These are phyloP conservation scores for Luvunga scandens DNA, from an alignment of 345 rosid species.

Conservation along the genomic window DNA sequence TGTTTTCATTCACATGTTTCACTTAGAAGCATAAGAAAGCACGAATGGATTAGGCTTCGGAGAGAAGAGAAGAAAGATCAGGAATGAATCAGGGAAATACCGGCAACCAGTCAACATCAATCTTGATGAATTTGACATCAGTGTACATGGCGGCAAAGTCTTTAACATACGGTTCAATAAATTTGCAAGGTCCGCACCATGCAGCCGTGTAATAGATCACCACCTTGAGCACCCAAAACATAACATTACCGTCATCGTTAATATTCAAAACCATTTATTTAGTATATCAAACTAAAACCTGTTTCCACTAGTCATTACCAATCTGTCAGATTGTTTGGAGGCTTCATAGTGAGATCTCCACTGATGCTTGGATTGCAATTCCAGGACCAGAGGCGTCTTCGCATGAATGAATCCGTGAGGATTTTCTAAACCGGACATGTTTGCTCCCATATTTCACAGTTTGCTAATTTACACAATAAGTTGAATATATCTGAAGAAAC, in stretches of 20 bases:
- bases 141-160: slow-evolving; percentile 54
- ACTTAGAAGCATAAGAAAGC: background rate
- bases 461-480: background rate
- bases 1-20: slow-evolving; percentile 19
- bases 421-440: background rate
- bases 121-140: slow-evolving; percentile 64
- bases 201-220: slow-evolving; percentile 72
- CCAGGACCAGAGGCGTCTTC: slow-evolving; percentile 25
- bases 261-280: background rate
- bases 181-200: slow-evolving; percentile 81
- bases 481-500: background rate
- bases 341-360: slow-evolving; percentile 60
- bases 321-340: slow-evolving; percentile 51
- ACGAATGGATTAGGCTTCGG: no score
- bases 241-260: background rate
- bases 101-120: slow-evolving; percentile 59
- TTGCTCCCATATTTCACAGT: slow-evolving; percentile 25
- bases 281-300: background rate
- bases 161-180: slow-evolving; percentile 48
- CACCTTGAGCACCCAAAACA: slow-evolving; percentile 33
- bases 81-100: slow-evolving; percentile 27
- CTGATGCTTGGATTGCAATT: slow-evolving; percentile 46
- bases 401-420: background rate
- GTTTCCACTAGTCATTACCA: slow-evolving; percentile 35
- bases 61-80: no score